Evolutionary conservation across 1,284 basidiomycete species (phyloP), one percentile per base, ranked within the genome.

Genomic region (Ganoderma boninense): DNA sequence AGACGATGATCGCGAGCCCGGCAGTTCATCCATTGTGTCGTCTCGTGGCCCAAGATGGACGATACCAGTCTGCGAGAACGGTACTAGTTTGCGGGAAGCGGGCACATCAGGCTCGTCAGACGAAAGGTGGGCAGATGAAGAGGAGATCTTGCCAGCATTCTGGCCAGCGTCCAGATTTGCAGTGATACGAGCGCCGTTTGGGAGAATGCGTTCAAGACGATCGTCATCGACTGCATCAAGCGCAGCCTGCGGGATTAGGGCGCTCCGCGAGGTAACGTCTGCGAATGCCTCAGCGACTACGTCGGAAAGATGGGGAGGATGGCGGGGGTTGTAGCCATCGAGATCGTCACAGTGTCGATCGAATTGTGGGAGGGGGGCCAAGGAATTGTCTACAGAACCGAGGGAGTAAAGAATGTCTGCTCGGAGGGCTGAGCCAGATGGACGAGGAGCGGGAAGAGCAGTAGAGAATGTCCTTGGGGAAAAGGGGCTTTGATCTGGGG

Each of bases 11-110:
- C 72, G 71, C 3, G 70, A 67, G 8, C 66, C 65, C 6, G 74
- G 69, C 13, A 71, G 69, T 38, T 68, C 71, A 7, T 73, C 73
- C 26, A 69, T 61, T 14, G 29, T 35, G 23, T 76, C 76, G 18
- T 75, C 62, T 59, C 77, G 13, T 20, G 87, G 85, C 2, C 83
- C 82, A 4, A 89, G 82, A 78, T 87, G 87, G 4, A 89, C 87
- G 64, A 89, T 80, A 11, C 85, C 87, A 42, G 82, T 81, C 69
- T 86, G 84, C 20, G 86, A 86, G 52, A 84, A 82, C 75, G 56
- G 29, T n/a, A 20, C 4, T 18, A 35, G 32, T 18, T 20, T 16
- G 13, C 20, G 29, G 18, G 29, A 29, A 23, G 14, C 56, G 14
- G 32, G 56, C 18, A 57, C 35, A 35, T 29, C 18, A 11, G 56